A percentile compares a stretch with the other conserved stretches of the same genome.
Conservation (phyloP, 2,329 filamentous ascomycete species). For the Aspergillus caelatus region DNA sequence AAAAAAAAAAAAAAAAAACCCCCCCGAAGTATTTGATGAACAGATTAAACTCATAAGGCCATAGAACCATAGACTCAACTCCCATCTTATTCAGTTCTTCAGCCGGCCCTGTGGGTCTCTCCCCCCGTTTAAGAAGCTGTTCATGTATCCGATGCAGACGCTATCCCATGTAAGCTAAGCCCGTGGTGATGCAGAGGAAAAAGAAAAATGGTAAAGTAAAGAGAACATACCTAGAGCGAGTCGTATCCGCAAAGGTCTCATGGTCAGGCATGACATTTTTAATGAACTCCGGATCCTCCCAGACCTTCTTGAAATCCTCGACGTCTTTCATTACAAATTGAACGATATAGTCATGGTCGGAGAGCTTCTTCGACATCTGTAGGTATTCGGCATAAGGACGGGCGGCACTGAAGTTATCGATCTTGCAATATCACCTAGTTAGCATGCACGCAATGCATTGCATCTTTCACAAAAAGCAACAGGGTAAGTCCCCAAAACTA, state of each 20-base stretch:
- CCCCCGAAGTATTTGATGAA: background rate
- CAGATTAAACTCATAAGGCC: background rate
- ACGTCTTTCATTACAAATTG: conserved; percentile 36
- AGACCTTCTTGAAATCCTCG: conserved; percentile 32
- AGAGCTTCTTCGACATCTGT: conserved; percentile 21
- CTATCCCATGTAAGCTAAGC: background rate
- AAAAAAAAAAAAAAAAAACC: too few species aligned
- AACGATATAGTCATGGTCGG: conserved; percentile 36
- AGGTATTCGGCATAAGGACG: conserved; percentile 7
- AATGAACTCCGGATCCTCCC: conserved; percentile 32
- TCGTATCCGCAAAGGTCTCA: conserved; percentile 34
- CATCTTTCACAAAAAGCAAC: background rate
- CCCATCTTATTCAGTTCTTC: background rate
- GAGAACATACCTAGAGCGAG: conserved; percentile 11
- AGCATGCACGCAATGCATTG: background rate
- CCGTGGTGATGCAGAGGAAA: background rate
- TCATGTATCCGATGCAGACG: conserved; percentile 15
- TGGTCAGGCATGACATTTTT: conserved; percentile 34
- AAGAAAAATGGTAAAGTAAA: background rate
- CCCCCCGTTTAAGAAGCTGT: conserved; percentile 4
- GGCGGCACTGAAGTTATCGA: conserved; percentile 11
- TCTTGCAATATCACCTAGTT: background rate
- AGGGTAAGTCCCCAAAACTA: background rate
- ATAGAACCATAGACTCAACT: background rate
- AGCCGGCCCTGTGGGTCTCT: conserved; percentile 1